Evolutionary conservation across 371 early-diverging fungal genomes (phyloP).

Genomic region (Hamiltosporidium tvaerminnensis): DNA sequence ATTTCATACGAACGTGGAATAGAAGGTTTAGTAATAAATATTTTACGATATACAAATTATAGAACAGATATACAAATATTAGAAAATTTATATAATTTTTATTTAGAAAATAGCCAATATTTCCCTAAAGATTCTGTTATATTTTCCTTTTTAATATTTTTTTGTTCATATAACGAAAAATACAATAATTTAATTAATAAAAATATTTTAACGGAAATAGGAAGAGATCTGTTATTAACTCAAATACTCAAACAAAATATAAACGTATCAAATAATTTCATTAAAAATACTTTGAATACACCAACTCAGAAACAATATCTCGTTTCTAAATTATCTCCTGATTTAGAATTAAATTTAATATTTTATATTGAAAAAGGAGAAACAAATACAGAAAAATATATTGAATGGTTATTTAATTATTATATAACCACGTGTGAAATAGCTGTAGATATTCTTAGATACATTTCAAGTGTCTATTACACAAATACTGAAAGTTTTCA

Average conservation of each 20-base stretch:
- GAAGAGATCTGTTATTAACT: background rate
- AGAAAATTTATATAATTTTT: background rate
- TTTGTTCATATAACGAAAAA: background rate
- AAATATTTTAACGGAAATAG: background rate
- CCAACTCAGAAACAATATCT: conserved; percentile 9
- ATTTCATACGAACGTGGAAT: conserved; percentile 8
- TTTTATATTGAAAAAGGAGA: conserved; percentile 6
- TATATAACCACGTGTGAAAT: conserved; percentile 5
- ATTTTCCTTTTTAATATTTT: background rate
- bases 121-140: background rate
- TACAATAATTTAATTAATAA: background rate
- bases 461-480: background rate
- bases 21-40: conserved; percentile 18
- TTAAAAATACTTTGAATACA: background rate
- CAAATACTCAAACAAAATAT: background rate
- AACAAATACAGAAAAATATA: conserved; percentile 7
- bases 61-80: background rate
- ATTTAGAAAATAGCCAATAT: background rate
- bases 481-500: background rate
- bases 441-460: background rate
- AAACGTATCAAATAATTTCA: background rate
- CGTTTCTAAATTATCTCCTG: conserved; percentile 10
- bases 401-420: conserved; percentile 6
- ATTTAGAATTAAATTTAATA: conserved; percentile 17
- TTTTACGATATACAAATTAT: conserved; percentile 3